These are phyloP conservation scores for Geranium incanum DNA, from an alignment of 441 rosid genomes.

Conservation along the genomic window DNA sequence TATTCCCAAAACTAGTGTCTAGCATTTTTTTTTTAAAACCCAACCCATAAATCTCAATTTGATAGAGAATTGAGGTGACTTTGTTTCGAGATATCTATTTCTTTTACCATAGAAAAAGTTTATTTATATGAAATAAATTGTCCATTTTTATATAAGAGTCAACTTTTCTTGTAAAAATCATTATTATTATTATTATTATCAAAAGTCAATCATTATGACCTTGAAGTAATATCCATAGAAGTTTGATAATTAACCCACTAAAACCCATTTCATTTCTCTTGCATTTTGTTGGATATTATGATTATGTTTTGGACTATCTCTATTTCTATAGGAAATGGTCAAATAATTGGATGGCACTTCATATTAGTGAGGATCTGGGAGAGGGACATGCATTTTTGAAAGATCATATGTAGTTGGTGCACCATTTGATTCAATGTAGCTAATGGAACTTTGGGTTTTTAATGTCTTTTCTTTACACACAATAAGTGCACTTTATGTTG, in stretches of 20 bases:
- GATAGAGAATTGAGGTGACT: no score
- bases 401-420: not conserved
- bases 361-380: not conserved
- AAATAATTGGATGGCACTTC: not conserved
- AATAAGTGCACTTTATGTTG: not conserved
- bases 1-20: no score
- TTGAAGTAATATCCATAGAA: no score
- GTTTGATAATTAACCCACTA: not conserved
- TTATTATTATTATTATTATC: not conserved
- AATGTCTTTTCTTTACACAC: not conserved
- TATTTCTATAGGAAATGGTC: not conserved
- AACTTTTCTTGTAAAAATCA: no score
- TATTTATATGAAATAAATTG: no score
- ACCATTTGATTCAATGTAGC: not conserved
- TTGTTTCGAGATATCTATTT: no score
- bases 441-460: not conserved
- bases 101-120: no score
- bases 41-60: no score
- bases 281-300: not conserved
- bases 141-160: no score
- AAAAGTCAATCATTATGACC: no score
- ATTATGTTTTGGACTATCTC: slow-evolving; percentile 1
- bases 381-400: not conserved
- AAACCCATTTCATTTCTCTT: not conserved
- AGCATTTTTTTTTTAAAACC: no score